Percentiles rank a stretch among this genome's conserved stretches.
Conservation (phyloP, 1,284 basidiomycete genomes). For the Leccinum huronense region DNA sequence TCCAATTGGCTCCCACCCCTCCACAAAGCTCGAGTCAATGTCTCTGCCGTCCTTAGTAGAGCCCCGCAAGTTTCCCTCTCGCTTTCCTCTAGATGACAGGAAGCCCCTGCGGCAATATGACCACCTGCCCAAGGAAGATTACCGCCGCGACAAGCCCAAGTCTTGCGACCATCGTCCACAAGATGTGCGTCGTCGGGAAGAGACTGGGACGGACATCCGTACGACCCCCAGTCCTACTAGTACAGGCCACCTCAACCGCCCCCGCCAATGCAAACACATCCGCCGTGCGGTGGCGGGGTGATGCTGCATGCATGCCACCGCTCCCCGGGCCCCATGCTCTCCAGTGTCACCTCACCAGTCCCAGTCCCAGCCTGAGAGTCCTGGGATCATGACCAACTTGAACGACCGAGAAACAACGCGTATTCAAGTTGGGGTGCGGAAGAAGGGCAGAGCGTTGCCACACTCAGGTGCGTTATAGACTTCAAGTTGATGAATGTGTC, state of each 20-base stretch:
- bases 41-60: constrained; percentile 11
- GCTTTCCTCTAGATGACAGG: constrained; percentile 27
- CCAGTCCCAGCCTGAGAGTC: constrained; percentile 29
- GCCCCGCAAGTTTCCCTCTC: constrained; percentile 9
- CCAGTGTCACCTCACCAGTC: constrained; percentile 20
- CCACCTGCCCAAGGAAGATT: constrained; percentile 44
- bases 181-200: constrained; percentile 29
- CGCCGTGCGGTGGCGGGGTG: constrained; percentile 26
- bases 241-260: constrained; percentile 22
- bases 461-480: constrained; percentile 14
- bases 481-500: background rate
- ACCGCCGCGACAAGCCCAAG: constrained; percentile 36
- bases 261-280: constrained; percentile 11
- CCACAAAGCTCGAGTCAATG: constrained; percentile 38
- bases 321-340: constrained; percentile 27
- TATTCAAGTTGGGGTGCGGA: constrained; percentile 12
- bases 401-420: constrained; percentile 19
- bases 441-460: constrained; percentile 5
- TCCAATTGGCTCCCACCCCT: constrained; percentile 17
- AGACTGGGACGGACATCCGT: constrained; percentile 23
- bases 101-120: constrained; percentile 41
- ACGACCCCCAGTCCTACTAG: constrained; percentile 20
- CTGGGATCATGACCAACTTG: constrained; percentile 23
- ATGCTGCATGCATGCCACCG: constrained; percentile 33
- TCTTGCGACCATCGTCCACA: constrained; percentile 27